Percentiles rank a stretch among this genome's conserved stretches.
phyloP scores from a whole-genome alignment of 2,329 filamentous ascomycete species.

The Akanthomyces lecanii region DNA sequence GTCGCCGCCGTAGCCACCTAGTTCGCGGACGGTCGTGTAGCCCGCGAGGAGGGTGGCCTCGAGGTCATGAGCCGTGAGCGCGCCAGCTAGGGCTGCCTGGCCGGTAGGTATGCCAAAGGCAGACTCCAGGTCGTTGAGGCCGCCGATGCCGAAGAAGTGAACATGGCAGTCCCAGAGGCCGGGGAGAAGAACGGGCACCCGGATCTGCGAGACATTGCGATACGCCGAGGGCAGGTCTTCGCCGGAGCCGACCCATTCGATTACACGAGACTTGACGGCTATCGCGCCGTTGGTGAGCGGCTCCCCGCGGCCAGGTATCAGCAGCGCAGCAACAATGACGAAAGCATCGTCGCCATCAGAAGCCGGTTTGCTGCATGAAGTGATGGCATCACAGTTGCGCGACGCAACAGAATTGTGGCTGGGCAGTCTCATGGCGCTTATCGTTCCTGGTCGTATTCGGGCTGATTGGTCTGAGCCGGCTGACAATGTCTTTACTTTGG shows the following conservation, averaged over 20 bases:
- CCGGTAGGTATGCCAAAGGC: conserved; percentile 25
- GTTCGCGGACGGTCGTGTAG: conserved; percentile 45
- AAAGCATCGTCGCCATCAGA: not conserved
- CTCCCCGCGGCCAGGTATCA: conserved; percentile 45
- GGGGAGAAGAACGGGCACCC: conserved; percentile 42
- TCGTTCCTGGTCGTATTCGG: not conserved
- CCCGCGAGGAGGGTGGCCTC: conserved; percentile 40
- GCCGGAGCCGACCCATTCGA: conserved; percentile 36
- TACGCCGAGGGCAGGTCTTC: conserved; percentile 31
- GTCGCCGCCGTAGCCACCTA: conserved; percentile 42
- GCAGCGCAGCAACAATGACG: conserved; percentile 30
- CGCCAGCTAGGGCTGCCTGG: conserved; percentile 32
- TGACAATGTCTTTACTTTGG: not conserved
- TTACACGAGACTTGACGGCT: conserved; percentile 35
- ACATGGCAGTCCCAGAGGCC: conserved; percentile 49
- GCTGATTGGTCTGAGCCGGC: not conserved
- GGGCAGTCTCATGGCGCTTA: not conserved
- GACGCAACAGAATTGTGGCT: not conserved
- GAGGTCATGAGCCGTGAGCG: conserved; percentile 38
- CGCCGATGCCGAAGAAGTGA: conserved; percentile 34
- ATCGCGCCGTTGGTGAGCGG: conserved; percentile 37
- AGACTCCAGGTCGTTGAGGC: conserved; percentile 19
- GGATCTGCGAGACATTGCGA: conserved; percentile 24
- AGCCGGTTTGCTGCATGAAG: not conserved
- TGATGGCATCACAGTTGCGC: not conserved